phyloP scores from a whole-genome alignment of 2,329 filamentous ascomycete genomes.

The Coleophoma eucalyptorum region DNA sequence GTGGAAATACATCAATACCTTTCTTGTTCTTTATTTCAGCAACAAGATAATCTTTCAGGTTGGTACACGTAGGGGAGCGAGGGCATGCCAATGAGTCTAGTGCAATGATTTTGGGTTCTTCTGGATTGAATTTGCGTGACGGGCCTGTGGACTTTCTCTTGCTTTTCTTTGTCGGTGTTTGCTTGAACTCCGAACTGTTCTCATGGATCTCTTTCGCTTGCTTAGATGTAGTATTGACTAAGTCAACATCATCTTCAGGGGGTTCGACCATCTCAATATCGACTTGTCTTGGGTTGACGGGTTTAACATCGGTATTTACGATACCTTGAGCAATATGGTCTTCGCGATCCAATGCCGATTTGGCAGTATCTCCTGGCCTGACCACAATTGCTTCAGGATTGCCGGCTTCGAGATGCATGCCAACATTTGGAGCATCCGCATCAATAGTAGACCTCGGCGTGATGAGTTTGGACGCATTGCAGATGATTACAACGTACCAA shows the following conservation, averaged over 20 bases:
- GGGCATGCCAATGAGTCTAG: constrained; percentile 76
- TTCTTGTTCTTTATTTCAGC: constrained; percentile 68
- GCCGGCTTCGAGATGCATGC: background rate
- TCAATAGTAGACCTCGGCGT: constrained; percentile 6
- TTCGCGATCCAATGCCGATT: background rate
- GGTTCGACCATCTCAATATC: constrained; percentile 1
- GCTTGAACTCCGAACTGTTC: constrained; percentile 1
- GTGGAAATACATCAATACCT: constrained; percentile 24
- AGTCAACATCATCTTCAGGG: background rate
- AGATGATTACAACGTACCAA: constrained; percentile 96
- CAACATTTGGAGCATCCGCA: background rate
- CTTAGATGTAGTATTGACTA: background rate
- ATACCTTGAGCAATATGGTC: too few species aligned
- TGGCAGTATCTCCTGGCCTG: background rate
- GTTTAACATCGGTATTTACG: background rate
- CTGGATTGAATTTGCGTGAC: constrained; percentile 40
- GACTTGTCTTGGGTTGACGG: background rate
- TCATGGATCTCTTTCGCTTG: background rate
- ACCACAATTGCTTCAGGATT: background rate
- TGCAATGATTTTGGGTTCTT: constrained; percentile 71
- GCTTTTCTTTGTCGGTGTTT: constrained; percentile 23
- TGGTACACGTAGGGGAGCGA: constrained; percentile 61
- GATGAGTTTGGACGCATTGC: constrained; percentile 70
- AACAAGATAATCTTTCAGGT: constrained; percentile 72
- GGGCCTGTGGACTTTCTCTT: constrained; percentile 28